phyloP scores from a whole-genome alignment of 768 basidiomycete genomes.

The Ramaria sp. region DNA sequence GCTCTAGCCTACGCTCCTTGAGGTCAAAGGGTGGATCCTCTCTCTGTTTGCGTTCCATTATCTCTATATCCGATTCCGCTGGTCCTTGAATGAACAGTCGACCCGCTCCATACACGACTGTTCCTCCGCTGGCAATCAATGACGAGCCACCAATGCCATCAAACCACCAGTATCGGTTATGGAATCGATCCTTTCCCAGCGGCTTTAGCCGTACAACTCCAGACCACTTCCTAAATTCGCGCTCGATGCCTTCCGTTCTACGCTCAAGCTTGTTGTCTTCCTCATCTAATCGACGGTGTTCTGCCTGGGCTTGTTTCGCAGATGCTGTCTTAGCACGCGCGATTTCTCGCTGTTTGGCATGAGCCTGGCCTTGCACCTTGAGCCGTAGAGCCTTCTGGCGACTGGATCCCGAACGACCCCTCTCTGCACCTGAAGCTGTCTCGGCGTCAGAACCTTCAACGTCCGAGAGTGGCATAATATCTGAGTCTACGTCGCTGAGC shows the following conservation, averaged over 20 bases:
- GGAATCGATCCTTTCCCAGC: conserved; percentile 85
- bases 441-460: conserved; percentile 44
- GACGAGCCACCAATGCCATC: conserved; percentile 88
- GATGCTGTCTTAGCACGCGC: conserved; percentile 70
- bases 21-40: conserved; percentile 34
- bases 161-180: conserved; percentile 97
- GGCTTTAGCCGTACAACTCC: conserved; percentile 82
- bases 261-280: conserved; percentile 78
- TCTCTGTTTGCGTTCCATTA: conserved; percentile 50
- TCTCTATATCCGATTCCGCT: conserved; percentile 66
- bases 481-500: conserved; percentile 17
- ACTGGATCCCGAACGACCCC: conserved; percentile 27
- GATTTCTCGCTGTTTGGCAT: conserved; percentile 73
- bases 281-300: conserved; percentile 77
- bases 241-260: conserved; percentile 77
- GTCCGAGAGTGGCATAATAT: conserved; percentile 67
- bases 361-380: conserved; percentile 42
- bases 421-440: conserved; percentile 33
- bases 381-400: conserved; percentile 44
- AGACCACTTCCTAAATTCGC: conserved; percentile 85
- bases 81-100: conserved; percentile 90
- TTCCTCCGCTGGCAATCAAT: conserved; percentile 67
- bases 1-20: conserved; percentile 50
- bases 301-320: conserved; percentile 70
- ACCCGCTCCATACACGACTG: conserved; percentile 79